Base-by-base conservation (phyloP, 345 rosid genomes). In the Limnanthes douglasii region DNA sequence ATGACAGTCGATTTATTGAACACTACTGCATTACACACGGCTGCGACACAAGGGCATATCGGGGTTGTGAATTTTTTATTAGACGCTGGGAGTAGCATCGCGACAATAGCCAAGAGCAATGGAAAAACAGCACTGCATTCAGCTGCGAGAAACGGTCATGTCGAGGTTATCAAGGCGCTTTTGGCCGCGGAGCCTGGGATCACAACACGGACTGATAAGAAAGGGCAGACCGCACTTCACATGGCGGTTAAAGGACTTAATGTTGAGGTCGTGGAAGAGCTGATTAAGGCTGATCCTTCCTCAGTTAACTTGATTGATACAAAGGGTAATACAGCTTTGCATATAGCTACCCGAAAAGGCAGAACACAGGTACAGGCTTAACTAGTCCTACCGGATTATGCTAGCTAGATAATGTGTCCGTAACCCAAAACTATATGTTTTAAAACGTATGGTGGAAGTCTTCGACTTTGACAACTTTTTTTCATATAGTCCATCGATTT, bases 211-310 rank as follows among this genome's bases (percentile, higher is more conserved):
- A 67, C 63, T 5, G 97, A 86, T 54, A 82, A 73, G 54, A 86
- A 86, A 59, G 94, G 97, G 25, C 97, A 82, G 56, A 86, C 97
- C 0, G 70, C 97, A 21, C 81, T 86, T 55, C 97, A 86, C 65
- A 86, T 86, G 94, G 97, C 94, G 4, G 93, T 59, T 29, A 86
- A 86, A 54, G 97, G 94, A 5, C 85, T 75, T 57, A 82, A 44
- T 33, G 37, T 67, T 13, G 78, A 52, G 35, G 73, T 82, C 24
- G 94, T 78, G 14, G 55, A 75, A 31, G 77, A 51, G 64, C 43
- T 86, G 65, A 73, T 82, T 44, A 57, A 54, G 21, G 78, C 74
- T 2, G 70, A 70, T 37, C 75, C 85, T 4, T 56, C 74, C 2
- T 45, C 59, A 1, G 37, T 73, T 37, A 78, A 82, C 56, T 66